Percentiles rank a stretch among this genome's conserved stretches.
Evolutionary conservation across 495 filamentous ascomycete species (phyloP).

Genomic region (Penicillium tannophilum): DNA sequence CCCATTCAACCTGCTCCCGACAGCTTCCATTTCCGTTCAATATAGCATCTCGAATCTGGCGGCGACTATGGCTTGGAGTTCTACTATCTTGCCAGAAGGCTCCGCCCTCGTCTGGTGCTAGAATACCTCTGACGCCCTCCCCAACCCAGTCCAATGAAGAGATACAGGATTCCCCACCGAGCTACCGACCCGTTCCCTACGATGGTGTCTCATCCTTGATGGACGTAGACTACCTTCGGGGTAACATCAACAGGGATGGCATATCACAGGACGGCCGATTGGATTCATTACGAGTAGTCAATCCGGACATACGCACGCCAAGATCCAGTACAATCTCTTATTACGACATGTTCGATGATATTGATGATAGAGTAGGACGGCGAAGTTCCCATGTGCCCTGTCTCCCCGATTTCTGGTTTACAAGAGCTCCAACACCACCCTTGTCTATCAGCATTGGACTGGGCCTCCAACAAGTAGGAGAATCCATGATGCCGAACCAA

Average conservation of each 20-base stretch:
- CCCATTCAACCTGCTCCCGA: not conserved
- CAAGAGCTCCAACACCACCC: not conserved
- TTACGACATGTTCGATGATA: not conserved
- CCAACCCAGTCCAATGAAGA: not conserved
- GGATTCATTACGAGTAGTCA: not conserved
- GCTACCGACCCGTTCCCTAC: not conserved
- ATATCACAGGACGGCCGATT: not conserved
- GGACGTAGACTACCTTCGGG: slow-evolving; percentile 9
- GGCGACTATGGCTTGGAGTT: not conserved
- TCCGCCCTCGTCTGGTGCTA: not conserved
- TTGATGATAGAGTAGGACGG: not conserved
- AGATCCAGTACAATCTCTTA: not conserved
- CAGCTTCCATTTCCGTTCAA: slow-evolving; percentile 1
- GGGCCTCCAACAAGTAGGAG: not conserved
- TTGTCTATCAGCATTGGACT: not conserved
- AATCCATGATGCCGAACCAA: not conserved
- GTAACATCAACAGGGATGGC: not conserved
- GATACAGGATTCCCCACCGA: not conserved
- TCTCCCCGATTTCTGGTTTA: not conserved
- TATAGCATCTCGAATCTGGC: slow-evolving; percentile 2
- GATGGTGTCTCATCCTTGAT: not conserved
- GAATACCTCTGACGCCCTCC: not conserved
- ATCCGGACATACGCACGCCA: not conserved
- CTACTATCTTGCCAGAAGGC: not conserved
- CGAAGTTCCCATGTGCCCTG: not conserved